Conservation (phyloP, 768 basidiomycete genomes). For the Psilocybe cyanescens region DNA sequence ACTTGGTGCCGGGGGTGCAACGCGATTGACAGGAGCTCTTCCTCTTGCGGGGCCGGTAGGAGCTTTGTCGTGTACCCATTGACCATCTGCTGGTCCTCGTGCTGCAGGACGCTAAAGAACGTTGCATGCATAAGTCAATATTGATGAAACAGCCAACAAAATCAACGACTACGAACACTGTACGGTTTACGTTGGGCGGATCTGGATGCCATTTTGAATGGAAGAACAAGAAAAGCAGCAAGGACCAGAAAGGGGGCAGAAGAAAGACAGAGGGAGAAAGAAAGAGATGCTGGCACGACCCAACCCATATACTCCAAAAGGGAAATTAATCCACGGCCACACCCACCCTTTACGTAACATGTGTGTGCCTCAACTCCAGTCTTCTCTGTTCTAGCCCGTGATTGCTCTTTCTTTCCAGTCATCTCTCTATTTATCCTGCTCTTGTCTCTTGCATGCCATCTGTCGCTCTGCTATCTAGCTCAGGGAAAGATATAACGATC, state of each 20-base stretch:
- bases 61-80: constrained; percentile 81
- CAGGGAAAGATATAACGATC: too few species aligned
- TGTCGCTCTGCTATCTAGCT: too few species aligned
- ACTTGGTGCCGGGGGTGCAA: constrained; percentile 18
- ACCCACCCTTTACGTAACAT: neutral
- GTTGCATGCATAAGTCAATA: neutral
- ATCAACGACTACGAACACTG: constrained; percentile 19
- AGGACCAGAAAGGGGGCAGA: constrained; percentile 6
- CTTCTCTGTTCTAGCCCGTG: too few species aligned
- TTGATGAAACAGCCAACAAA: neutral
- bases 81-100: constrained; percentile 55
- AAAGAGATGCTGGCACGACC: constrained; percentile 1
- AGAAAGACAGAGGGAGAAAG: constrained; percentile 14
- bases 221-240: constrained; percentile 7
- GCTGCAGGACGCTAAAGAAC: constrained; percentile 54
- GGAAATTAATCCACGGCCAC: constrained; percentile 5
- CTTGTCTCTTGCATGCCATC: too few species aligned
- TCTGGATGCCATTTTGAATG: constrained; percentile 27
- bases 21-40: constrained; percentile 27
- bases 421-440: too few species aligned
- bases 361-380: neutral
- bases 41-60: constrained; percentile 43
- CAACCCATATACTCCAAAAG: neutral
- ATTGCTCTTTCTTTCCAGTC: neutral
- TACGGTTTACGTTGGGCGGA: constrained; percentile 31